These are phyloP conservation scores for Carallia brachiata DNA, from an alignment of 345 rosid genomes.

Conservation along the genomic window DNA sequence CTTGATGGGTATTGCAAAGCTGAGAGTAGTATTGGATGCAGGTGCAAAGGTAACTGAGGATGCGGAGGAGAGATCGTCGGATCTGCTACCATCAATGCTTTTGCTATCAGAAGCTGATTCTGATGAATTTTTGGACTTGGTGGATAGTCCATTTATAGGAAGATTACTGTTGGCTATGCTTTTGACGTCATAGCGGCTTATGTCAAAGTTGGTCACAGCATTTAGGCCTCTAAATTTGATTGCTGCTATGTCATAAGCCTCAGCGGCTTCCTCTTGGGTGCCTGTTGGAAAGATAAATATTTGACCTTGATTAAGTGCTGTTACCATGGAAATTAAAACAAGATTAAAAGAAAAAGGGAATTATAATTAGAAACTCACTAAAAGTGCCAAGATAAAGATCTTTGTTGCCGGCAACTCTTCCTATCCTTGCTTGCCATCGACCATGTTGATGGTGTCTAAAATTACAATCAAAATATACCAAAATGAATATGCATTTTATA, in stretches of 20 bases:
- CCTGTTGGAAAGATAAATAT: constrained; percentile 31
- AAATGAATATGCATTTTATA: background rate
- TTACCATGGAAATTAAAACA: background rate
- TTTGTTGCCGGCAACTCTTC: constrained; percentile 96
- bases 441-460: constrained; percentile 97
- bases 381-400: constrained; percentile 98
- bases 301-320: too few relatives aligned
- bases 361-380: constrained; percentile 41
- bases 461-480: background rate
- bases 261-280: constrained; percentile 81
- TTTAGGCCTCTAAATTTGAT: constrained; percentile 87
- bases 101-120: constrained; percentile 46
- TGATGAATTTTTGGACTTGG: constrained; percentile 40
- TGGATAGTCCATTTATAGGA: constrained; percentile 66
- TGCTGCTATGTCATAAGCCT: constrained; percentile 77
- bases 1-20: constrained; percentile 55
- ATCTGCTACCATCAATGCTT: constrained; percentile 36
- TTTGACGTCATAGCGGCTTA: constrained; percentile 86
- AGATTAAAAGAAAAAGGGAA: background rate
- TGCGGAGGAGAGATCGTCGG: constrained; percentile 49
- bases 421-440: constrained; percentile 97
- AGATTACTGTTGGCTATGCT: constrained; percentile 80
- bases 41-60: constrained; percentile 44
- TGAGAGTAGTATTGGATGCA: constrained; percentile 21
- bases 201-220: constrained; percentile 92